Evolutionary conservation across 257 asterid species (phyloP).

Genomic region (Lycium ferocissimum): DNA sequence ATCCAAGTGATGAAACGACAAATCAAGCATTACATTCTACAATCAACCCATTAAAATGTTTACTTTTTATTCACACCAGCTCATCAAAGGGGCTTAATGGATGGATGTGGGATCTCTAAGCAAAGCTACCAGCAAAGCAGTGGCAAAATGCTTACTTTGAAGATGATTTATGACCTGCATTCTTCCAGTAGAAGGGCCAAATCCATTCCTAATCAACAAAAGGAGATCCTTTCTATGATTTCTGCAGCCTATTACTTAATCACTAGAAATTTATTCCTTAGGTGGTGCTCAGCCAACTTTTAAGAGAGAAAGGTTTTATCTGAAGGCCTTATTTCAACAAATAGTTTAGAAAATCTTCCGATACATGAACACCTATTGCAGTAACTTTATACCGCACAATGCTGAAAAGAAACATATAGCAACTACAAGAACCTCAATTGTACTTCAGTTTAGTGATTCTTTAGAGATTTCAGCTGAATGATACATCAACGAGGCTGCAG

Average conservation of each 20-base stretch:
- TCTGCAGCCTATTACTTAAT: background rate
- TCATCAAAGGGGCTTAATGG: background rate
- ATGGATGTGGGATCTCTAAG: background rate
- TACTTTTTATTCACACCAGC: background rate
- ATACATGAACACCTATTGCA: background rate
- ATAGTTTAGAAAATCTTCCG: background rate
- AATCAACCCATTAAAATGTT: background rate
- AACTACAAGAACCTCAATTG: conserved; percentile 19
- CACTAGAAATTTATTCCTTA: conserved; percentile 2
- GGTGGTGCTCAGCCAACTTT: background rate
- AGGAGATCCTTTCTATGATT: background rate
- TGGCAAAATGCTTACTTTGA: background rate
- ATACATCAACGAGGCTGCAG: background rate
- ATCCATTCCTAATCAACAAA: conserved; percentile 6
- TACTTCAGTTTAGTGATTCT: background rate
- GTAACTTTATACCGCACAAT: background rate
- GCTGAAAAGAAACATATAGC: background rate
- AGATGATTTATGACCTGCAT: background rate
- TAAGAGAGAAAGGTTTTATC: background rate
- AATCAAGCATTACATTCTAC: background rate
- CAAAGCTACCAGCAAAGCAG: background rate
- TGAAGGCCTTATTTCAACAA: background rate
- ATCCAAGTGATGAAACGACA: background rate
- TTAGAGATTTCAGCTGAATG: background rate
- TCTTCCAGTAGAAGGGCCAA: background rate